Evolutionary conservation across 768 basidiomycete genomes (phyloP), one percentile per base, ranked within the genome.

Genomic region (Mycena latifolia): DNA sequence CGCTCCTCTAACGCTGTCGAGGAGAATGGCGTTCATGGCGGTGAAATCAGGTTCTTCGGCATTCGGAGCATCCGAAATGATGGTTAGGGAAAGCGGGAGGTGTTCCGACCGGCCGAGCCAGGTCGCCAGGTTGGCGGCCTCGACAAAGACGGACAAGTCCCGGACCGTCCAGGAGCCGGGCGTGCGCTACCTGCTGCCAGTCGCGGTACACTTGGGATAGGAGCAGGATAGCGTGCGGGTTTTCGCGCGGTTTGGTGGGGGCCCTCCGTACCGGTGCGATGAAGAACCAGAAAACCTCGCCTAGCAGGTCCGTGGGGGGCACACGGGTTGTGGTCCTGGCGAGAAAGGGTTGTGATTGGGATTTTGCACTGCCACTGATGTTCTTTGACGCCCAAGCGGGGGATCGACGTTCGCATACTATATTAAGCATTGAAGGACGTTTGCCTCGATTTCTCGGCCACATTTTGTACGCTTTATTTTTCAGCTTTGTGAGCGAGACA

Each of bases 181-280:
- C 11, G 54, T 39, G 37, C n/a, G 39, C 54, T 37, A 29, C 35
- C 39, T 17, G 37, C 22, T 37, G 39, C 54, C 54, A 55, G 25
- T 41, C 25, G 15, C 37, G 54, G 9, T 24, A 55, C 25, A 55
- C 54, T n/a, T 55, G 54, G 24, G 54, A 39, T 5, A 55, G n/a
- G 37, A 4, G 24, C 20, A 55, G 22, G 27, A 28, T 7, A 15
- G 29, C 33, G n/a, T 53, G 22, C 9, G 17, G 28, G 18, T 29
- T 50, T 15, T 31, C 48, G 18, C 20, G 4, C 17, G 14, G 14
- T 18, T 39, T 39, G 33, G 6, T 14, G 6, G 33, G 17, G 27
- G 28, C 27, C 12, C 18, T 39, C 15, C 48, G 48, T 29, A 31
- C 10, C 28, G 48, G 48, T 29, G 28, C 48, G 28, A 50, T 50